Base-by-base conservation (phyloP, 768 basidiomycete species). In the Lentinula edodes region DNA sequence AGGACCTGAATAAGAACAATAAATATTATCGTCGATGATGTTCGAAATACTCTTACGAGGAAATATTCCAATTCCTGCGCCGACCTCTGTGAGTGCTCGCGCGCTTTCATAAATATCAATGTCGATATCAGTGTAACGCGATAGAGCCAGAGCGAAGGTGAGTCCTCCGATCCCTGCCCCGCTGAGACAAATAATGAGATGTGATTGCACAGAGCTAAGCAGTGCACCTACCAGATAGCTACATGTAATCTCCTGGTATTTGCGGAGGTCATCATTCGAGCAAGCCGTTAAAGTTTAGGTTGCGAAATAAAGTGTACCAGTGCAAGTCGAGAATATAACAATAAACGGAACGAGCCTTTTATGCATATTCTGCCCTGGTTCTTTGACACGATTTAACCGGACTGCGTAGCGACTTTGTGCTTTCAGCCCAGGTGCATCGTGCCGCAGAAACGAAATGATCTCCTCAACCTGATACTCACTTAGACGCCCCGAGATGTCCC, bases 1-100 rank as follows among this genome's bases (percentile, higher is more conserved):
- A 60, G 80, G 72, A 10, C 81, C 80, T 82, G 55, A 39, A 58
- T n/a, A 9, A 13, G 3, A 13, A 34, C 5, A 13, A 23, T 35
- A 2, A 16, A 20, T 41, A 41, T 42, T 32, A 34, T 36, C 36
- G 5, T 45, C 13, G n/a, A 42, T 12, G 8, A 3, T 28, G 7
- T 66, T 67, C 66, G 52, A 70, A 69, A 52, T 52, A 54, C 13
- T 71, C 73, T 65, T 69, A 74, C 84, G 79, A 28, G 76, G 75
- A 65, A 77, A 85, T 8, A 86, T 66, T 4, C 81, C 83, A 58
- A 87, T 76, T n/a, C 86, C 86, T 16, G 84, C 85, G n/a, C 86
- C 86, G 28, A 85, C 45, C 69, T 86, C 85, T 28, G 76, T 71
- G 46, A 86, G 76, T 57, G 78, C 70, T 43, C 68, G 66, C 34